These are phyloP conservation scores for Xylaria sp. DNA, from an alignment of 2,329 filamentous ascomycete species.

Conservation along the genomic window DNA sequence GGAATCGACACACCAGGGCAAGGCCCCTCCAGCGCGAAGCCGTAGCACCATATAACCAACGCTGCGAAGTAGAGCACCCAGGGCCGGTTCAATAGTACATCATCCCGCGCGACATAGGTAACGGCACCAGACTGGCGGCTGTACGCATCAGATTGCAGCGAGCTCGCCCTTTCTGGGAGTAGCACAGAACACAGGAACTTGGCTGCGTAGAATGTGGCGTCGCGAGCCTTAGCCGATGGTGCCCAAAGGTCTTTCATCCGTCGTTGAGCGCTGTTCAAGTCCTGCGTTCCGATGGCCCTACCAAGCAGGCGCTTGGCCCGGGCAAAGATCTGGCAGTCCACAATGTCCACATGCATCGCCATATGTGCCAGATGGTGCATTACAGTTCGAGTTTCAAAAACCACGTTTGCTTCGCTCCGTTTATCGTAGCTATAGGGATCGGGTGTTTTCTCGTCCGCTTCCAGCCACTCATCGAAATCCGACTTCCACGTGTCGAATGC, in stretches of 20 bases:
- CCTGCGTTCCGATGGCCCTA: conserved; percentile 78
- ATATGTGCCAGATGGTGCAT: conserved; percentile 94
- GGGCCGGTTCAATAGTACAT: conserved; percentile 85
- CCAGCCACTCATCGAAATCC: conserved; percentile 83
- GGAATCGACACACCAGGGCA: conserved; percentile 58
- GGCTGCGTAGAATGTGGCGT: conserved; percentile 90
- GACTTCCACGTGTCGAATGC: conserved; percentile 94
- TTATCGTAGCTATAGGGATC: conserved; percentile 62
- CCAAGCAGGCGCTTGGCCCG: conserved; percentile 84
- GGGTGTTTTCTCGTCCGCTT: conserved; percentile 55
- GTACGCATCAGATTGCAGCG: conserved; percentile 43
- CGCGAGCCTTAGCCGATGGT: conserved; percentile 81
- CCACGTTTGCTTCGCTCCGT: conserved; percentile 64
- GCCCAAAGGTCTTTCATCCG: conserved; percentile 92
- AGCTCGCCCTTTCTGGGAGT: conserved; percentile 56
- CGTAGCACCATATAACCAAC: conserved; percentile 93
- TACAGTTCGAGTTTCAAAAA: conserved; percentile 87
- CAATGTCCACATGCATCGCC: conserved; percentile 95
- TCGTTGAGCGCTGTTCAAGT: conserved; percentile 76
- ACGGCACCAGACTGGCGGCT: conserved; percentile 43
- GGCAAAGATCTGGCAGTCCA: conserved; percentile 97
- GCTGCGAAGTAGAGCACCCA: conserved; percentile 96
- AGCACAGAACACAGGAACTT: conserved; percentile 87
- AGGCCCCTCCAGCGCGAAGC: conserved; percentile 84
- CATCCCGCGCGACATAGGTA: conserved; percentile 80